A percentile compares a stretch with the other conserved stretches of the same genome.
Evolutionary conservation across 1,284 basidiomycete species (phyloP).

Genomic region (Rhodotorula sp.): DNA sequence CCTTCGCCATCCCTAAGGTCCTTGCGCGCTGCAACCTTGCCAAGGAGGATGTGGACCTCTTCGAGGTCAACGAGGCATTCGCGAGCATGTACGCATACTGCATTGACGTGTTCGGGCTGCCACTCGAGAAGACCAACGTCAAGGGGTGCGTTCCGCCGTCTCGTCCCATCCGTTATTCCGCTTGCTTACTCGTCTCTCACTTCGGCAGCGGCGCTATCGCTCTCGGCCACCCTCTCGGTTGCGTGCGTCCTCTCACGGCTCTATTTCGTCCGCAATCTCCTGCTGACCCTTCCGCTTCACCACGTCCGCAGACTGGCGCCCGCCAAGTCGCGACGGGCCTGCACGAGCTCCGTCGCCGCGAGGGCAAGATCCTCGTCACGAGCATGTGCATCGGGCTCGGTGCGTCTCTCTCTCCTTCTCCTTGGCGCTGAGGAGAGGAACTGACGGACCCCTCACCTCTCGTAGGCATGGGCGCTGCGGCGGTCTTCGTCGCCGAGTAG

Average conservation of each 20-base stretch:
- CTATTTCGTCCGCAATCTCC: too few species aligned
- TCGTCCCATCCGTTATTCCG: background rate
- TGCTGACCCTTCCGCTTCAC: background rate
- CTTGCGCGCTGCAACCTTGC: conserved; percentile 51
- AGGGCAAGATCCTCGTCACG: conserved; percentile 77
- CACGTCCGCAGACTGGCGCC: conserved; percentile 70
- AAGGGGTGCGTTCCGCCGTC: conserved; percentile 27
- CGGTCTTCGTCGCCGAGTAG: conserved; percentile 64
- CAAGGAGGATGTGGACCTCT: conserved; percentile 51
- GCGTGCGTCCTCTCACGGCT: conserved; percentile 8
- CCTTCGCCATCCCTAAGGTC: conserved; percentile 46
- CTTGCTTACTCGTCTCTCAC: background rate
- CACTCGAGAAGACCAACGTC: conserved; percentile 49
- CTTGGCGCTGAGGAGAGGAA: background rate
- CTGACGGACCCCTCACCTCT: background rate
- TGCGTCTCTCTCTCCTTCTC: background rate
- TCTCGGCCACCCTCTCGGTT: conserved; percentile 65
- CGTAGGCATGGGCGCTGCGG: conserved; percentile 81
- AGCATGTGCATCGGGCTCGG: conserved; percentile 61
- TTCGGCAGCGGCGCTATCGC: conserved; percentile 54
- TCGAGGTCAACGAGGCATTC: conserved; percentile 45
- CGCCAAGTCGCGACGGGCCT: conserved; percentile 86
- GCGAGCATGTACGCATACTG: conserved; percentile 38
- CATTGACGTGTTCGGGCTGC: conserved; percentile 46
- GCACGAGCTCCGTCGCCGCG: conserved; percentile 72